Evolutionary conservation across 768 basidiomycete genomes (phyloP), one percentile per base, ranked within the genome.

Genomic region (Clitopilus hobsonii): DNA sequence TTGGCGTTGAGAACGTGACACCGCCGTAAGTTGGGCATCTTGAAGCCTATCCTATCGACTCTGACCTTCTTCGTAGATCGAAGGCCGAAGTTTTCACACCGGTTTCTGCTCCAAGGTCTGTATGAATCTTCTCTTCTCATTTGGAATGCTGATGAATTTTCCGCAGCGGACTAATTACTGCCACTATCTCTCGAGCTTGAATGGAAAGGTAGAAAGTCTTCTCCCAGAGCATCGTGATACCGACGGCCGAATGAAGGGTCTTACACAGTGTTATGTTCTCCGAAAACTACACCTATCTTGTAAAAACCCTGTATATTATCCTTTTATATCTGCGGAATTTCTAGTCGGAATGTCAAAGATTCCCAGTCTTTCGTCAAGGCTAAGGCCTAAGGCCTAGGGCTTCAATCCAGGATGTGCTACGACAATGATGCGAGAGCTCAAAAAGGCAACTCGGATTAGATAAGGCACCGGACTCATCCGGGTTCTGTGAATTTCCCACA

Each of bases 81-180:
- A 73, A 79, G 14, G 92, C 91, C 16, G 93, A 96, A 68, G 94
- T 97, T 23, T 96, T 95, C 70, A 76, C 84, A 57, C 92, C 94
- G 49, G 73, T 92, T 56, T 79, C 87, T 29, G 89, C 90, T n/a
- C 93, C 94, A 20, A 91, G 89, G 90, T 89, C 60, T 62, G 82
- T 66, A 27, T 41, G 38, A 51, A 54, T 61, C 53, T 53, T 45
- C 25, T 48, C 58, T 22, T 60, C 36, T 32, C 16, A n/a, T 23
- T 51, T 8, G 49, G 56, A 53, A 29, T 54, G 27, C 55, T 50
- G 13, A 20, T 30, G 56, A 51, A 27, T 20, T 27, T 29, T 57
- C n/a, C n/a, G n/a, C 75, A 73, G 84, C 65, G 84, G 84, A 11
- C 72, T 85, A 71, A 86, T 86, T 68, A 76, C 79, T 55, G 84